These are phyloP conservation scores for Citrus reticulata DNA, from an alignment of 345 rosid genomes.

Conservation along the genomic window DNA sequence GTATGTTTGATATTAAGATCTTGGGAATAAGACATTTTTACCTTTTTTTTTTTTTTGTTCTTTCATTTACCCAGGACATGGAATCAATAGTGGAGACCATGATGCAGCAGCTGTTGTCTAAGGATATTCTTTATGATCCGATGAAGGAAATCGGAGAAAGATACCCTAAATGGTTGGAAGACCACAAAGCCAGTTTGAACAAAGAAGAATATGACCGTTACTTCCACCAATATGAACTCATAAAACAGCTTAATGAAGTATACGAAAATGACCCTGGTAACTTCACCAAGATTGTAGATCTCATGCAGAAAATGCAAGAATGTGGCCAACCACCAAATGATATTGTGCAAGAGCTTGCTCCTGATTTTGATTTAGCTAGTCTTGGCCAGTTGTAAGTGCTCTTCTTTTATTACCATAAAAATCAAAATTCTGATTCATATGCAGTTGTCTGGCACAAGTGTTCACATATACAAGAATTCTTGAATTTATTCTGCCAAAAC, in stretches of 20 bases:
- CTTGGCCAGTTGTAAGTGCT: slow-evolving; percentile 81
- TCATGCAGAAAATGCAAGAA: slow-evolving; percentile 99
- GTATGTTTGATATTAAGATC: not conserved
- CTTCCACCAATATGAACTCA: slow-evolving; percentile 63
- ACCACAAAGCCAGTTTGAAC: slow-evolving; percentile 54
- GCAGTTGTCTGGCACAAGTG: not conserved
- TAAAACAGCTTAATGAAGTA: slow-evolving; percentile 74
- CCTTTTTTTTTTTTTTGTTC: not conserved
- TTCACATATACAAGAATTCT: not conserved
- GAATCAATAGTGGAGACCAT: slow-evolving; percentile 91
- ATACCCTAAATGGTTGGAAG: slow-evolving; percentile 94
- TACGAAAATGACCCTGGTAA: slow-evolving; percentile 75
- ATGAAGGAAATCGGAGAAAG: slow-evolving; percentile 92
- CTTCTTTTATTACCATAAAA: not conserved
- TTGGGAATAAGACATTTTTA: not conserved
- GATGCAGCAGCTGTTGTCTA: slow-evolving; percentile 97
- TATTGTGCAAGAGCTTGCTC: slow-evolving; percentile 86
- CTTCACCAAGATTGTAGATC: slow-evolving; percentile 77
- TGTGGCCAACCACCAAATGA: slow-evolving; percentile 98
- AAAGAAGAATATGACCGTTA: slow-evolving; percentile 71
- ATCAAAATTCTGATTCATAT: not conserved
- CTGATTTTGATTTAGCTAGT: slow-evolving; percentile 73
- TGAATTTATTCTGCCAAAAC: not conserved
- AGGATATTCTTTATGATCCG: slow-evolving; percentile 96
- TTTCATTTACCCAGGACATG: slow-evolving; percentile 56